Percentiles rank a stretch among this genome's conserved stretches.
These are phyloP conservation scores for Sclerotinia trifoliorum DNA, from an alignment of 2,329 filamentous ascomycete genomes.

Conservation along the genomic window DNA sequence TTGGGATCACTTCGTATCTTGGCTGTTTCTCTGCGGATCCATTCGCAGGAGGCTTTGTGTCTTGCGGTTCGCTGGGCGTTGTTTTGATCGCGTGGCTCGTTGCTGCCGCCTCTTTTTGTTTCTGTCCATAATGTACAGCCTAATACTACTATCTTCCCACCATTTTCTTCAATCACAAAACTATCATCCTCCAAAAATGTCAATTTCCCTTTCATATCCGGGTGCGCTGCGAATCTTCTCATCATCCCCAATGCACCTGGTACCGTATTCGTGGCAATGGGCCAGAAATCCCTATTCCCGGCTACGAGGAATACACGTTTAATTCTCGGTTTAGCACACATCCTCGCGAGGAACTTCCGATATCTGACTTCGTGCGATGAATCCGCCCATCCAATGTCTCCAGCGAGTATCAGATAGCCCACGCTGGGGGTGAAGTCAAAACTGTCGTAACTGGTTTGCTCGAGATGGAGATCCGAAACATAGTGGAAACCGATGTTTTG, in stretches of 20 bases:
- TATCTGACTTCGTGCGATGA: background rate
- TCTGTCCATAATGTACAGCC: slow-evolving; percentile 15
- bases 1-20: background rate
- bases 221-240: background rate
- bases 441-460: background rate
- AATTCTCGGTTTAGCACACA: slow-evolving; percentile 11
- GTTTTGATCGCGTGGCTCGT: background rate
- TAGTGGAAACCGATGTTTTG: slow-evolving; percentile 10
- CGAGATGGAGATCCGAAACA: slow-evolving; percentile 15
- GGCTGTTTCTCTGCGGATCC: background rate
- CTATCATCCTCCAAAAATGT: background rate
- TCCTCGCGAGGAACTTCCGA: background rate
- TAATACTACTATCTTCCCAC: background rate
- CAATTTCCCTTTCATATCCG: background rate
- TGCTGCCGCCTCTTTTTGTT: accelerated
- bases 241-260: background rate
- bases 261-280: background rate
- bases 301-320: slow-evolving; percentile 3
- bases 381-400: background rate
- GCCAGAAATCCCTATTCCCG: slow-evolving; percentile 14
- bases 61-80: background rate
- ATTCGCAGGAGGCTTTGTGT: background rate
- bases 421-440: background rate
- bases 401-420: slow-evolving; percentile 1
- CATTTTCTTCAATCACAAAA: background rate